Evolutionary conservation across 768 basidiomycete genomes (phyloP).

Genomic region (Lactarius psammicola): DNA sequence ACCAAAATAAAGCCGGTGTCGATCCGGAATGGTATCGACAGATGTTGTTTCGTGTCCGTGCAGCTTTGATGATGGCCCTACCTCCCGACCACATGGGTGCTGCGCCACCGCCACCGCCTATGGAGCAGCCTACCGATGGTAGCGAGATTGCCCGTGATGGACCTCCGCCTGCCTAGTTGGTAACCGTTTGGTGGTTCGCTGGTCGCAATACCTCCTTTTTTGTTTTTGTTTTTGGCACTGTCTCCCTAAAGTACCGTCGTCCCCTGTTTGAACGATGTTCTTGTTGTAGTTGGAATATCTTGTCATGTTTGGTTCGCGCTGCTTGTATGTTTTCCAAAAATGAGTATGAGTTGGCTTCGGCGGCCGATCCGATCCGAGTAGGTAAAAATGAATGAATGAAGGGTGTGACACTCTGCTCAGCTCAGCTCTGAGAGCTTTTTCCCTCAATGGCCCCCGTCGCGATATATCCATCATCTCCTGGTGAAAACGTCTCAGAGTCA

Average conservation of each 20-base stretch:
- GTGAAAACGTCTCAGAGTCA: slow-evolving; percentile 25
- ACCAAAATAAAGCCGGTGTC: slow-evolving; percentile 79
- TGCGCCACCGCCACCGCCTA: slow-evolving; percentile 25
- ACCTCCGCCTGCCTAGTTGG: slow-evolving; percentile 25
- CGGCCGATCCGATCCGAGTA: not conserved
- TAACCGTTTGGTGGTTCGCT: not conserved
- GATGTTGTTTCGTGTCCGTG: slow-evolving; percentile 79
- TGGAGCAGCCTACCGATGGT: slow-evolving; percentile 23
- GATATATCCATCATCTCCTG: slow-evolving; percentile 36
- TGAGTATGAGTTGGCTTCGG: slow-evolving; percentile 16
- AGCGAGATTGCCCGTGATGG: slow-evolving; percentile 26
- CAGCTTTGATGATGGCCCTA: slow-evolving; percentile 56
- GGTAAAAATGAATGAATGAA: not conserved
- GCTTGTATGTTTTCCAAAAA: not conserved
- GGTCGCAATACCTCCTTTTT: not conserved
- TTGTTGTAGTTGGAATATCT: slow-evolving; percentile 10
- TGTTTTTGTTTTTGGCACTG: not conserved
- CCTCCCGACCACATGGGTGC: slow-evolving; percentile 24
- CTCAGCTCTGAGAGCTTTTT: not conserved
- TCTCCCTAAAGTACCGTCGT: not conserved
- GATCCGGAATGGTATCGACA: slow-evolving; percentile 84
- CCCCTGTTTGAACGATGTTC: slow-evolving; percentile 5
- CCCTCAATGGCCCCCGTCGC: slow-evolving; percentile 62
- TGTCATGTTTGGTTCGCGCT: not conserved
- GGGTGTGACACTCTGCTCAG: not conserved